Conservation (phyloP, 345 rosid species). For the Salix purpurea region DNA sequence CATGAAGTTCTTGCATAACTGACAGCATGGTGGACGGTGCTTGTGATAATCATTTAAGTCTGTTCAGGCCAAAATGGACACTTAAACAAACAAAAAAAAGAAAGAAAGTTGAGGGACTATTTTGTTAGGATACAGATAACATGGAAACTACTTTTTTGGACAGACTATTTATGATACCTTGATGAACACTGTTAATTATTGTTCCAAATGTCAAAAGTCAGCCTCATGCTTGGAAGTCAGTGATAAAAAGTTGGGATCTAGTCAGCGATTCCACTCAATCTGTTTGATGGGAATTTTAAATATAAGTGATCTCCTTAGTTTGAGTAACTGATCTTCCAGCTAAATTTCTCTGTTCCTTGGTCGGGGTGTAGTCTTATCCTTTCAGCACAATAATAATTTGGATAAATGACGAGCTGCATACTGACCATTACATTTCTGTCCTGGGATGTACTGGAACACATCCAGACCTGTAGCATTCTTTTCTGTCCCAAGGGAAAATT, state of each 20-base stretch:
- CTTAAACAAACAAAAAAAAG: background rate
- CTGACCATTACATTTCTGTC: background rate
- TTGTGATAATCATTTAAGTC: background rate
- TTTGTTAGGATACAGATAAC: background rate
- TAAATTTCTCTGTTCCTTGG: background rate
- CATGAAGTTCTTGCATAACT: background rate
- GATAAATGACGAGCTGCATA: background rate
- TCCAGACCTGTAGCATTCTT: too few relatives aligned
- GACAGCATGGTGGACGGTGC: background rate
- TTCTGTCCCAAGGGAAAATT: too few relatives aligned
- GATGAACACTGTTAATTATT: background rate
- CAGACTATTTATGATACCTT: background rate
- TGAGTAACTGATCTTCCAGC: background rate
- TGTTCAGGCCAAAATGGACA: background rate
- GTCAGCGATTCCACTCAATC: background rate
- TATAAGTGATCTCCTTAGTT: background rate
- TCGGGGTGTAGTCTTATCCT: background rate
- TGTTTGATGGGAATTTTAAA: background rate
- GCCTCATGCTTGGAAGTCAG: background rate
- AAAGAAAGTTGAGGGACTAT: background rate
- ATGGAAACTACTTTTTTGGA: background rate
- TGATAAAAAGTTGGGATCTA: background rate
- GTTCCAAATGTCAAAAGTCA: background rate
- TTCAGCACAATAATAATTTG: background rate
- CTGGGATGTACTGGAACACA: background rate